Percentiles rank a stretch among this genome's conserved stretches.
Conservation (phyloP, 352 stramenopile genomes). For the Globisporangium recalcitrans region DNA sequence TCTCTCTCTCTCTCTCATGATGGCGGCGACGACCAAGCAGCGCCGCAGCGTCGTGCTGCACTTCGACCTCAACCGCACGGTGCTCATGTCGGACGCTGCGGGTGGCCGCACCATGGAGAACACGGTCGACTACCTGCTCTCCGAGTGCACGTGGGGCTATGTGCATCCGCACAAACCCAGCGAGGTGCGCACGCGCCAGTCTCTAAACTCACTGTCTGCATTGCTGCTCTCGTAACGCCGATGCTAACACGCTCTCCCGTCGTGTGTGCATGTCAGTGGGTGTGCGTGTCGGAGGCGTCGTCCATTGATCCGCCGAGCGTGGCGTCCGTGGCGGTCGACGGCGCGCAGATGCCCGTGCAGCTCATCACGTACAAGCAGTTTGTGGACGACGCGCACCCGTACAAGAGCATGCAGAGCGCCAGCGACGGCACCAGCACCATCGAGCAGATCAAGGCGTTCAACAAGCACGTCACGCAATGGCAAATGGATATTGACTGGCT, state of each 20-base stretch:
- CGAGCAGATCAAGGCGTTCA: constrained; percentile 63
- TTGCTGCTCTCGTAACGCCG: too few species aligned
- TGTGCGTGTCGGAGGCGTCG: constrained; percentile 54
- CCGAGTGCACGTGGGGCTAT: constrained; percentile 76
- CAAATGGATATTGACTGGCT: background rate
- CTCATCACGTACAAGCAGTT: constrained; percentile 84
- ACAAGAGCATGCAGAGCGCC: constrained; percentile 39
- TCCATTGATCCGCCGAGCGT: constrained; percentile 35
- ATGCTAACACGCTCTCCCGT: background rate
- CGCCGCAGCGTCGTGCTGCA: constrained; percentile 67
- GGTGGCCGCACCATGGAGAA: constrained; percentile 86
- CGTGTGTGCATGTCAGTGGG: constrained; percentile 25
- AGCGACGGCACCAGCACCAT: constrained; percentile 20
- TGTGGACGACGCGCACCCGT: constrained; percentile 66
- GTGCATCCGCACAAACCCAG: constrained; percentile 24
- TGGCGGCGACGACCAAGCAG: background rate
- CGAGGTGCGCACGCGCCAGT: constrained; percentile 24
- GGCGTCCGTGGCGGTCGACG: constrained; percentile 10
- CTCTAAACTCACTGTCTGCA: background rate
- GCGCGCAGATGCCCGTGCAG: background rate
- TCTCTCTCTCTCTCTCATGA: background rate
- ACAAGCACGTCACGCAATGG: constrained; percentile 32
- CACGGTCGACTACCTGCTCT: constrained; percentile 82
- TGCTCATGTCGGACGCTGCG: constrained; percentile 88
- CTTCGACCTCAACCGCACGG: constrained; percentile 87